Percentiles rank a stretch among this genome's conserved stretches.
Conservation (phyloP, 129 eudicot species). For the Helichrysum umbraculigerum region DNA sequence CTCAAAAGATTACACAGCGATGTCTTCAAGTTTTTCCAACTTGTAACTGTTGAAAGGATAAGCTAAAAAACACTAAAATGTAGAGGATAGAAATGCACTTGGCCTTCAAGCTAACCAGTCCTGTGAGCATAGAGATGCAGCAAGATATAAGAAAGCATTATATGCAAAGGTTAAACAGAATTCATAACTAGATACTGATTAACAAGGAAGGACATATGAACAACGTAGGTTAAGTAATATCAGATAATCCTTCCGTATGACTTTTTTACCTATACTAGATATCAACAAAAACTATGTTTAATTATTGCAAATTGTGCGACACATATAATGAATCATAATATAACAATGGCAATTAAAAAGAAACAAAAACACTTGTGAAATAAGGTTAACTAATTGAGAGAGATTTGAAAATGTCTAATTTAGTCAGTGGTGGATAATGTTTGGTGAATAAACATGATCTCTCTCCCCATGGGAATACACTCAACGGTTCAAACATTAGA, state of each 20-base stretch:
- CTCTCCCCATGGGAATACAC: background rate
- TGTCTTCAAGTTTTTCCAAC: conserved; percentile 3
- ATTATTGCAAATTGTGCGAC: background rate
- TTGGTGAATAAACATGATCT: background rate
- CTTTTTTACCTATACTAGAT: background rate
- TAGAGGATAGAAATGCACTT: background rate
- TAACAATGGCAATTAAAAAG: background rate
- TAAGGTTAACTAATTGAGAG: background rate
- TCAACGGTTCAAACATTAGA: background rate
- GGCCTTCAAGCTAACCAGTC: conserved; percentile 6
- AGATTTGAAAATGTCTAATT: background rate
- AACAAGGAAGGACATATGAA: background rate
- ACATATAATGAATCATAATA: background rate
- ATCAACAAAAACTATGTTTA: background rate
- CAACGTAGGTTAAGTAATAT: background rate
- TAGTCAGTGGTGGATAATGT: background rate
- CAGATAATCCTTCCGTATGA: background rate
- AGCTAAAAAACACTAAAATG: background rate
- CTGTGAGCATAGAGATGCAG: background rate
- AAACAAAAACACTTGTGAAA: background rate
- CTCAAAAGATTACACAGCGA: conserved; percentile 3
- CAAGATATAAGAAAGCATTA: background rate
- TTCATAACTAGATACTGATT: background rate
- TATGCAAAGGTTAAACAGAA: background rate
- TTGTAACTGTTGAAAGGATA: conserved; percentile 10